phyloP scores from a whole-genome alignment of 2,329 filamentous ascomycete species.

The Xylaria sp. region DNA sequence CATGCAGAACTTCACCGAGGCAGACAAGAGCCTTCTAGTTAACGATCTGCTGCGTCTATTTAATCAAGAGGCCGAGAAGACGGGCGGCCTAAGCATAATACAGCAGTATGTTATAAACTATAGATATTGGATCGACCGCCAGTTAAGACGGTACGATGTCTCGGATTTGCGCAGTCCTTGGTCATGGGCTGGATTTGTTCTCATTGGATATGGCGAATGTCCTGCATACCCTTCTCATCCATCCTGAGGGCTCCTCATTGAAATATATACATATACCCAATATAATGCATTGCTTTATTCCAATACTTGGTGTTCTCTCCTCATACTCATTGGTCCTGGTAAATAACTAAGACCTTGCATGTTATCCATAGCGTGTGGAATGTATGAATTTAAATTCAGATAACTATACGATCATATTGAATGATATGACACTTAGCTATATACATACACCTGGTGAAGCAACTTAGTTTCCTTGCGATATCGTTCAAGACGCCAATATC shows the following conservation, averaged over 20 bases:
- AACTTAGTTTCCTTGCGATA: background rate
- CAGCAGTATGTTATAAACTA: slow-evolving; percentile 32
- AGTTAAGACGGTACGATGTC: slow-evolving; percentile 25
- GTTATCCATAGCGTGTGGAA: background rate
- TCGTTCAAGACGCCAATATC: background rate
- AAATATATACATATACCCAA: background rate
- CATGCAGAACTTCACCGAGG: slow-evolving; percentile 25
- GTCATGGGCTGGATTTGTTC: slow-evolving; percentile 32
- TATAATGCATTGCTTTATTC: background rate
- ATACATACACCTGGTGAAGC: background rate
- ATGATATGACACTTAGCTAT: background rate
- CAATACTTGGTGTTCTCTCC: background rate
- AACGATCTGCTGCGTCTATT: slow-evolving; percentile 23
- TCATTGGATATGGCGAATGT: slow-evolving; percentile 33
- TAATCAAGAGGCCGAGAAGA: slow-evolving; percentile 18
- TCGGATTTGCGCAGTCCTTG: slow-evolving; percentile 23
- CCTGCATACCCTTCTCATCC: slow-evolving; percentile 15
- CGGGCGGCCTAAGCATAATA: slow-evolving; percentile 10
- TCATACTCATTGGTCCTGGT: background rate
- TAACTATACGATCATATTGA: background rate
- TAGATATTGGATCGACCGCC: slow-evolving; percentile 30
- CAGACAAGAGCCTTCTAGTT: slow-evolving; percentile 19
- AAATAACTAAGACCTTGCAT: background rate
- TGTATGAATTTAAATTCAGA: background rate
- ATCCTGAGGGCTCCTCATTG: background rate